A percentile compares a stretch with the other conserved stretches of the same genome.
Evolutionary conservation across 768 basidiomycete species (phyloP).

Genomic region (Boletellus sp.): DNA sequence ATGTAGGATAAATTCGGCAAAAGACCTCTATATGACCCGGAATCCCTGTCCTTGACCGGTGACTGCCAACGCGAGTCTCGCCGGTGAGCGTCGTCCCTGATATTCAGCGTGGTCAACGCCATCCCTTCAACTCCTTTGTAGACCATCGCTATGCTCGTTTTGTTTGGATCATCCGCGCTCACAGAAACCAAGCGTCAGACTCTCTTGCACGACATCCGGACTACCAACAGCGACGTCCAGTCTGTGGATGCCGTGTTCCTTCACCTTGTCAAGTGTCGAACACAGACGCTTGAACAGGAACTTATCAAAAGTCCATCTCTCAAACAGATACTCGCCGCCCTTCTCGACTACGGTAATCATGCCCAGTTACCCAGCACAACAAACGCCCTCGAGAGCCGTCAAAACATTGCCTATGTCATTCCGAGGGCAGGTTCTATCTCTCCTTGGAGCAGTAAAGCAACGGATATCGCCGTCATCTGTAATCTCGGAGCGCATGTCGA

Average conservation of each 20-base stretch:
- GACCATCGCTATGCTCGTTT: constrained; percentile 61
- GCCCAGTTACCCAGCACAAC: constrained; percentile 46
- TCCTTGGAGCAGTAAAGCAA: constrained; percentile 99
- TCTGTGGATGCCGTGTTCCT: constrained; percentile 82
- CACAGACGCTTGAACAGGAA: constrained; percentile 41
- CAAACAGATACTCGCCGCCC: constrained; percentile 55
- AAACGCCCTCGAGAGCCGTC: constrained; percentile 27
- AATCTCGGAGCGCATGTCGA: constrained; percentile 68
- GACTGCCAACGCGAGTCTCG: constrained; percentile 4
- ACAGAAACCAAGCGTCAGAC: constrained; percentile 66
- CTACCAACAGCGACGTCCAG: constrained; percentile 45
- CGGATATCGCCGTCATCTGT: constrained; percentile 89
- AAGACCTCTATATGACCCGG: not conserved
- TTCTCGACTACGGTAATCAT: constrained; percentile 86
- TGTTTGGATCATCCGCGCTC: constrained; percentile 73
- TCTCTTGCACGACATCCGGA: constrained; percentile 60
- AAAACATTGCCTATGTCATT: constrained; percentile 63
- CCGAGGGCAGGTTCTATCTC: constrained; percentile 91
- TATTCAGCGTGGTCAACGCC: not conserved
- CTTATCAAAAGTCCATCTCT: constrained; percentile 42
- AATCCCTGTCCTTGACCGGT: not conserved
- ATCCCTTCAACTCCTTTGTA: constrained; percentile 2
- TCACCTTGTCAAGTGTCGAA: constrained; percentile 73
- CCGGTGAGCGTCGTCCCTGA: constrained; percentile 8
- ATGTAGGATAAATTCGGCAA: constrained; percentile 2